Conservation (phyloP, 441 rosid genomes). For the Erodium moschatum region DNA sequence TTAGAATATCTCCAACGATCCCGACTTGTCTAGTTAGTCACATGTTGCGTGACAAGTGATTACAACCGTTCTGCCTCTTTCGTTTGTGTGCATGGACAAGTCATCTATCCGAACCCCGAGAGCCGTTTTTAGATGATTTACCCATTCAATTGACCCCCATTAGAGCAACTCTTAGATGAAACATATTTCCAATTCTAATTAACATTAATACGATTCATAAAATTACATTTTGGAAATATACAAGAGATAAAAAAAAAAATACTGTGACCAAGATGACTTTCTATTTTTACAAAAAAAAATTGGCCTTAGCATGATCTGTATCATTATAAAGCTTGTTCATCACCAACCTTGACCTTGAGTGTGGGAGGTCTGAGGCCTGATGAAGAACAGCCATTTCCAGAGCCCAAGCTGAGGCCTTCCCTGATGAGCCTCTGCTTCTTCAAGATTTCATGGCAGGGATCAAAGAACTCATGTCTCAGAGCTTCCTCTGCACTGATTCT, state of each 20-base stretch:
- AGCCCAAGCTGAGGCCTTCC: slow-evolving; percentile 27
- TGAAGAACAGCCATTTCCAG: slow-evolving; percentile 18
- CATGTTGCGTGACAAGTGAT: too few species aligned
- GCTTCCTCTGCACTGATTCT: slow-evolving; percentile 87
- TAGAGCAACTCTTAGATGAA: too few species aligned
- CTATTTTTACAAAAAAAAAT: not conserved
- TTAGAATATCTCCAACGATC: too few species aligned
- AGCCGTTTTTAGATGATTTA: too few species aligned
- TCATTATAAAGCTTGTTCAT: slow-evolving; percentile 14
- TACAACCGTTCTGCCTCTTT: too few species aligned
- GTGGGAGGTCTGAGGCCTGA: slow-evolving; percentile 9
- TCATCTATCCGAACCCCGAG: too few species aligned
- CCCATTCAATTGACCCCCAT: too few species aligned
- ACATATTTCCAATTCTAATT: too few species aligned
- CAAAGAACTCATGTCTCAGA: slow-evolving; percentile 74
- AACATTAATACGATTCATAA: not conserved
- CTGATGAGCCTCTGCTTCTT: slow-evolving; percentile 41
- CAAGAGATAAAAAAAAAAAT: not conserved
- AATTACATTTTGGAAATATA: not conserved
- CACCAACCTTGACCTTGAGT: slow-evolving; percentile 6
- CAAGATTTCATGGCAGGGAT: slow-evolving; percentile 39
- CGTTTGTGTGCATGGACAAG: too few species aligned
- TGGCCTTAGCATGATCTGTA: not conserved
- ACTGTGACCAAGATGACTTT: not conserved
- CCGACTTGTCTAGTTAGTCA: too few species aligned